A percentile compares a stretch with the other conserved stretches of the same genome.
These are phyloP conservation scores for Fistulinella prunicolor DNA, from an alignment of 768 basidiomycete species.

Conservation along the genomic window DNA sequence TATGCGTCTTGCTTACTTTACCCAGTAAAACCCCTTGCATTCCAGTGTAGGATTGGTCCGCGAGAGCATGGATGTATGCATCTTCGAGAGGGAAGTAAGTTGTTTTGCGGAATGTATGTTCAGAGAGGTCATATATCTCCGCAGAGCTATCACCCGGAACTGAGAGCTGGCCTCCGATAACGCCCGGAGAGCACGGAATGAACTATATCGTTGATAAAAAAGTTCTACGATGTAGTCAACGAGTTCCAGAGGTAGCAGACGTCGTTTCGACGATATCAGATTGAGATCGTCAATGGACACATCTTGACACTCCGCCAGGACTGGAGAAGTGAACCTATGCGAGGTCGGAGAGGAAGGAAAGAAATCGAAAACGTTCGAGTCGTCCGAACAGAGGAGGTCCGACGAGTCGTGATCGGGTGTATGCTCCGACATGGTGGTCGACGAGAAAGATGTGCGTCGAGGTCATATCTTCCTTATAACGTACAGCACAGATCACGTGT, in stretches of 20 bases:
- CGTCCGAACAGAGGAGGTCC: slow-evolving; percentile 12
- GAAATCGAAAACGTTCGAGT: slow-evolving; percentile 6
- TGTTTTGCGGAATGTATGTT: slow-evolving; percentile 19
- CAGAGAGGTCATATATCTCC: slow-evolving; percentile 29
- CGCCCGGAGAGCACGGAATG: slow-evolving; percentile 36
- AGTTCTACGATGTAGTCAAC: slow-evolving; percentile 30
- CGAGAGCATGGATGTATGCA: slow-evolving; percentile 30
- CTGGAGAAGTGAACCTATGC: slow-evolving; percentile 25
- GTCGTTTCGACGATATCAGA: slow-evolving; percentile 1
- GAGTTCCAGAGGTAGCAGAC: slow-evolving; percentile 31
- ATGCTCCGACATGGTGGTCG: slow-evolving; percentile 16
- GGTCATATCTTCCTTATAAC: background rate
- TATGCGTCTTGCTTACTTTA: slow-evolving; percentile 40
- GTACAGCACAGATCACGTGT: slow-evolving; percentile 15
- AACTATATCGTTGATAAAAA: slow-evolving; percentile 14
- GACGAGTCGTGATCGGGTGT: background rate
- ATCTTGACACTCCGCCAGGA: slow-evolving; percentile 10
- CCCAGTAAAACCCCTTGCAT: slow-evolving; percentile 40
- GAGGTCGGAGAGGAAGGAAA: slow-evolving; percentile 17
- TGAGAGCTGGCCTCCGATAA: slow-evolving; percentile 41
- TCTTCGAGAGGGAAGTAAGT: slow-evolving; percentile 29
- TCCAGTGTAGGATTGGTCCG: slow-evolving; percentile 13
- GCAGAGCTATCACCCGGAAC: slow-evolving; percentile 44
- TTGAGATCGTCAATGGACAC: background rate
- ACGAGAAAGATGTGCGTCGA: slow-evolving; percentile 1